phyloP scores from a whole-genome alignment of 2,329 filamentous ascomycete genomes.

The Aspergillus intermedius region DNA sequence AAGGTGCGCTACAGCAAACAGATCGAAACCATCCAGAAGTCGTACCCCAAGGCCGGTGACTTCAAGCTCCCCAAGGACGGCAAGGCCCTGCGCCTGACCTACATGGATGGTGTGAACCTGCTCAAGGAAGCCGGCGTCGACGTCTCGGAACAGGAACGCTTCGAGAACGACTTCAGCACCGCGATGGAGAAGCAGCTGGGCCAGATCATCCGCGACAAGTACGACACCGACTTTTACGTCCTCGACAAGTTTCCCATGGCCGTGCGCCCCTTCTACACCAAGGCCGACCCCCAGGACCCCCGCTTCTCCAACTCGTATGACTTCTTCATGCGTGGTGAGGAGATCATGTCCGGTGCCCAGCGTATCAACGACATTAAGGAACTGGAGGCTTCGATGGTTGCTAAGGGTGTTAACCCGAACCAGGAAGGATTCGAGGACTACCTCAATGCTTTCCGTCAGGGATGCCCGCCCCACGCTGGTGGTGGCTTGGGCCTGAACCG shows the following conservation, averaged over 20 bases:
- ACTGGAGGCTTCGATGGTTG: conserved; percentile 52
- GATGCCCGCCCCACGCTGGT: conserved; percentile 58
- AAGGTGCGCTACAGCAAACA: conserved; percentile 40
- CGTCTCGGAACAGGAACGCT: conserved; percentile 43
- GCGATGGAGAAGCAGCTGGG: conserved; percentile 64
- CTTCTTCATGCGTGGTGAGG: conserved; percentile 65
- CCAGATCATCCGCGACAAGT: conserved; percentile 77
- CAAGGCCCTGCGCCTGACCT: conserved; percentile 44
- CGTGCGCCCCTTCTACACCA: conserved; percentile 87
- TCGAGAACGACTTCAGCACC: conserved; percentile 43
- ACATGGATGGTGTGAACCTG: conserved; percentile 44
- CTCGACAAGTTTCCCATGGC: conserved; percentile 91
- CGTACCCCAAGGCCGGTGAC: conserved; percentile 45
- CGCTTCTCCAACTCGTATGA: conserved; percentile 63
- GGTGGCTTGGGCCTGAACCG: conserved; percentile 61
- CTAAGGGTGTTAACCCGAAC: conserved; percentile 54
- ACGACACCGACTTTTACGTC: conserved; percentile 91
- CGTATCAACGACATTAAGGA: conserved; percentile 58
- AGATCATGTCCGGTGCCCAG: conserved; percentile 62
- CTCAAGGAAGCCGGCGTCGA: conserved; percentile 46
- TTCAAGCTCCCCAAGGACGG: conserved; percentile 45
- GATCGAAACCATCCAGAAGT: conserved; percentile 43
- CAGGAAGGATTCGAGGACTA: conserved; percentile 58
- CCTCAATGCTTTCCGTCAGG: conserved; percentile 57
- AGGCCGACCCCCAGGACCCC: conserved; percentile 63